These are phyloP conservation scores for Nicotiana otophora DNA, from an alignment of 257 asterid species.

Conservation along the genomic window DNA sequence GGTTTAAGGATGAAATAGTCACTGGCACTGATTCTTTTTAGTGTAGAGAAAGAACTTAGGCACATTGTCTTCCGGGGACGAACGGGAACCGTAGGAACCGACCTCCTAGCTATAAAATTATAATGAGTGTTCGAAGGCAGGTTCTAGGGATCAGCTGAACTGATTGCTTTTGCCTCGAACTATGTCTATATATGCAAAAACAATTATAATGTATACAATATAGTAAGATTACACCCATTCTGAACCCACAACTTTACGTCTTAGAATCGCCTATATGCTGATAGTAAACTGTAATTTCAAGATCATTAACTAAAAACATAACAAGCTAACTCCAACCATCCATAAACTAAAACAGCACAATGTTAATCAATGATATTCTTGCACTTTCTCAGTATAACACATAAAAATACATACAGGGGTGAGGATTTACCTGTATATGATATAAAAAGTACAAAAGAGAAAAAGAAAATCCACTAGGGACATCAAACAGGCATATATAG, in stretches of 20 bases:
- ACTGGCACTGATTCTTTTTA: too few relatives aligned
- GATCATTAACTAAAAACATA: not conserved
- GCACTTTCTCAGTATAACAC: not conserved
- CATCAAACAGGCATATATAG: slow-evolving; percentile 12
- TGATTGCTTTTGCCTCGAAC: not conserved
- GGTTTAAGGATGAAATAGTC: too few relatives aligned
- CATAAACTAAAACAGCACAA: not conserved
- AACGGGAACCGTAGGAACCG: too few relatives aligned
- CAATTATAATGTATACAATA: not conserved
- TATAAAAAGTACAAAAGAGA: not conserved
- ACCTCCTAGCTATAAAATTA: not conserved
- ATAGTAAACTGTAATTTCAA: not conserved
- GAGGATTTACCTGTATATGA: not conserved
- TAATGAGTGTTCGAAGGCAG: not conserved
- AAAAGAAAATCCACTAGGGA: not conserved
- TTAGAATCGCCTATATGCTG: not conserved
- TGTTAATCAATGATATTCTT: not conserved
- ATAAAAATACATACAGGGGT: not conserved
- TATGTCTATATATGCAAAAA: not conserved
- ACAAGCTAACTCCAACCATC: not conserved
- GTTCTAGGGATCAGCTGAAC: not conserved
- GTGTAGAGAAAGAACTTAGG: too few relatives aligned
- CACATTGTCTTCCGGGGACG: too few relatives aligned
- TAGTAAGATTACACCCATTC: not conserved
- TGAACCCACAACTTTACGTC: not conserved